Evolutionary conservation across 2,329 filamentous ascomycete genomes (phyloP).

Genomic region (Alternaria postmessia): DNA sequence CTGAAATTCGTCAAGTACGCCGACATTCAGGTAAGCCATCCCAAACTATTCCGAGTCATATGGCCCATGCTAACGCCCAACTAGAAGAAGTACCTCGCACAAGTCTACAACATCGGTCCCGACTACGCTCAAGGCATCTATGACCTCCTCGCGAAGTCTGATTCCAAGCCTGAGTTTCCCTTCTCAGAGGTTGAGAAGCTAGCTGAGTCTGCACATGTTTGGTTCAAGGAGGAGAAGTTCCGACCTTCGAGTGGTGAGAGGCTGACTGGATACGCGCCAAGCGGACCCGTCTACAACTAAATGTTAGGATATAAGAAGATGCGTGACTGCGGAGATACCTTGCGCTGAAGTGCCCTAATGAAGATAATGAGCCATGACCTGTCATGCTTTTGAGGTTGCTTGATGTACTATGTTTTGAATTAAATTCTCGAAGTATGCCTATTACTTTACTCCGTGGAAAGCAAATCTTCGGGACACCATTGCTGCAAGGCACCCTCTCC

Average conservation of each 20-base stretch:
- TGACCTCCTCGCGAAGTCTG: conserved; percentile 53
- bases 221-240: conserved; percentile 59
- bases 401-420: neutral
- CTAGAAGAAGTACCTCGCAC: conserved; percentile 61
- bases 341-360: neutral
- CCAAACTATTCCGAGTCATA: neutral
- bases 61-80: conserved; percentile 4
- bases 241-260: conserved; percentile 51
- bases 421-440: neutral
- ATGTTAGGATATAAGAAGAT: neutral
- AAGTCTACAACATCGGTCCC: conserved; percentile 59
- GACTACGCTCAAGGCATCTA: conserved; percentile 60
- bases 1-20: conserved; percentile 55
- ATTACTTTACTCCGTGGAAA: conserved; percentile 4
- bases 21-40: conserved; percentile 51
- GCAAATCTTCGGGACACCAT: conserved; percentile 30
- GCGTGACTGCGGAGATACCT: neutral
- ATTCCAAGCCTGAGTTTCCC: conserved; percentile 56
- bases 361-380: neutral
- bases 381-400: neutral
- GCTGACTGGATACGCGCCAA: conserved; percentile 51
- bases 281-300: conserved; percentile 15
- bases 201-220: conserved; percentile 55
- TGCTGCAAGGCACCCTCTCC: conserved; percentile 37
- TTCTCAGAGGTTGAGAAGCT: conserved; percentile 58